Conservation (phyloP, 2,329 filamentous ascomycete genomes). For the Ceratocystis papillata region DNA sequence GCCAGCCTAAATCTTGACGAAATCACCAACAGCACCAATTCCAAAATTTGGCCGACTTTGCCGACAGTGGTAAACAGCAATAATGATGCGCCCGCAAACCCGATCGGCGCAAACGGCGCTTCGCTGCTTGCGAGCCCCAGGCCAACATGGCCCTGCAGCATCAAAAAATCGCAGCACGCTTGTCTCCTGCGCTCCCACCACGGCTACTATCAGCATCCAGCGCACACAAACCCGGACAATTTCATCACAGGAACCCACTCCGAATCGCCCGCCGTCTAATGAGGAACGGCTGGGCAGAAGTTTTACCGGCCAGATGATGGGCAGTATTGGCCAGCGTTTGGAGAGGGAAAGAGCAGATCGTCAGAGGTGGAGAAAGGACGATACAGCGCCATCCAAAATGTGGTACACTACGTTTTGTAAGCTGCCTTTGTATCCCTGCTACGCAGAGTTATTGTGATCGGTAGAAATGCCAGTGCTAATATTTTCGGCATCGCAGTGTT, state of each 20-base stretch:
- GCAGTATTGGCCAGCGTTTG: constrained; percentile 46
- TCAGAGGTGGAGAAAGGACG: constrained; percentile 38
- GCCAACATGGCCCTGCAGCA: background rate
- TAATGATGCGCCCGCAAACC: background rate
- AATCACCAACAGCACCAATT: background rate
- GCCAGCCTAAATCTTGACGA: background rate
- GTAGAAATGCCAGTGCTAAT: background rate
- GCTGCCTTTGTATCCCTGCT: constrained; percentile 24
- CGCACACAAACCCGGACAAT: constrained; percentile 6
- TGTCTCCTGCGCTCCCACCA: background rate
- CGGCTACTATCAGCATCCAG: background rate
- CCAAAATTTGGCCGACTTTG: background rate
- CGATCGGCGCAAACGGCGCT: constrained; percentile 3
- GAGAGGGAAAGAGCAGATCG: constrained; percentile 45
- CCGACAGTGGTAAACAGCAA: background rate
- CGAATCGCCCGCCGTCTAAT: constrained; percentile 28
- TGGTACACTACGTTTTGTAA: constrained; percentile 47
- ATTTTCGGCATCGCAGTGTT: constrained; percentile 35
- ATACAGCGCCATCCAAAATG: constrained; percentile 35
- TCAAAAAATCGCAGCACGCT: background rate
- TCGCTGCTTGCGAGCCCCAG: background rate
- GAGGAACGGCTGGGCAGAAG: constrained; percentile 34
- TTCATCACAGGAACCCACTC: constrained; percentile 12
- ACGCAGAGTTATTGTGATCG: background rate
- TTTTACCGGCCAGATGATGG: constrained; percentile 51